Evolutionary conservation across 2,329 filamentous ascomycete genomes (phyloP).

Genomic region (Westerdykella aurantiaca): DNA sequence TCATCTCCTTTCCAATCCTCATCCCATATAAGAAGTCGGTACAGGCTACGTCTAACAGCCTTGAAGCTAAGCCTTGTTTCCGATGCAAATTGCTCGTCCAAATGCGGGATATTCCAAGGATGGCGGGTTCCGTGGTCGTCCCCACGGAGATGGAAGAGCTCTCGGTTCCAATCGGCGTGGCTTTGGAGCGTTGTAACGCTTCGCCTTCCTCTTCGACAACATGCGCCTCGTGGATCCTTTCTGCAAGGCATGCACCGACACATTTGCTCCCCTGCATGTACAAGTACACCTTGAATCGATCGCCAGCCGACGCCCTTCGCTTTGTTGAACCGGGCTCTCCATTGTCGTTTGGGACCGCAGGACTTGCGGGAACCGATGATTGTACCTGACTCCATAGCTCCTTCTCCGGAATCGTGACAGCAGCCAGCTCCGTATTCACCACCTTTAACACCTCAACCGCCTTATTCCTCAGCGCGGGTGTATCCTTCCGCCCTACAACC

Average conservation of each 20-base stretch:
- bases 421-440: slow-evolving; percentile 57
- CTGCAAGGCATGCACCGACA: slow-evolving; percentile 56
- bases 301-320: slow-evolving; percentile 4
- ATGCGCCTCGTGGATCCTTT: slow-evolving; percentile 55
- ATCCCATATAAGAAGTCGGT: slow-evolving; percentile 52
- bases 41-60: slow-evolving; percentile 52
- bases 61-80: slow-evolving; percentile 52
- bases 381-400: slow-evolving; percentile 51
- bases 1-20: slow-evolving; percentile 48
- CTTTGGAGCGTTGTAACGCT: slow-evolving; percentile 12
- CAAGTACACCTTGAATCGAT: slow-evolving; percentile 56
- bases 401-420: slow-evolving; percentile 54
- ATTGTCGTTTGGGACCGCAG: neutral
- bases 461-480: slow-evolving; percentile 48
- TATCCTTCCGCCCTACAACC: slow-evolving; percentile 52
- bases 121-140: slow-evolving; percentile 41
- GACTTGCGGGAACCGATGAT: neutral
- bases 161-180: slow-evolving; percentile 9
- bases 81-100: slow-evolving; percentile 57
- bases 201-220: slow-evolving; percentile 39
- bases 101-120: slow-evolving; percentile 60
- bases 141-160: slow-evolving; percentile 41
- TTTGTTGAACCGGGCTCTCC: neutral
- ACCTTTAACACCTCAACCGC: slow-evolving; percentile 53
- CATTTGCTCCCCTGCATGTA: slow-evolving; percentile 58